Evolutionary conservation across 805 yeast species (phyloP).

Genomic region (Saccharomycopsis schoenii): DNA sequence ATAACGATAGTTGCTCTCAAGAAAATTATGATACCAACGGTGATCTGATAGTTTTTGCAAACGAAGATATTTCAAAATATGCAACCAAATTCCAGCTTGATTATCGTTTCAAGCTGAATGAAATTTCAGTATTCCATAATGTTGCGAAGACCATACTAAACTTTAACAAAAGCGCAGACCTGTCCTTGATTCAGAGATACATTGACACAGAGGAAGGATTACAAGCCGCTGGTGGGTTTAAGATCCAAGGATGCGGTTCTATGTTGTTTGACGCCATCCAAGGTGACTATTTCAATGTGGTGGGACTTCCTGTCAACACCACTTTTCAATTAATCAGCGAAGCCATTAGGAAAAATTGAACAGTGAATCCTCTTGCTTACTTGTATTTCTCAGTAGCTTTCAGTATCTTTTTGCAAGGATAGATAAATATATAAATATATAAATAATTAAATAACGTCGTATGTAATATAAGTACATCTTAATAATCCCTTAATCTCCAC

Average conservation of each 20-base stretch:
- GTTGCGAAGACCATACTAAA: slow-evolving; percentile 32
- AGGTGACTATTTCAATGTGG: slow-evolving; percentile 82
- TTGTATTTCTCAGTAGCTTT: not conserved
- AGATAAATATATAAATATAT: too few species aligned
- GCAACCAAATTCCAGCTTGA: not conserved
- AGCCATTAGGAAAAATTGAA: not conserved
- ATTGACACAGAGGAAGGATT: slow-evolving; percentile 64
- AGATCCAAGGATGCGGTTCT: slow-evolving; percentile 67
- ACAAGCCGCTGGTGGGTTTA: slow-evolving; percentile 88
- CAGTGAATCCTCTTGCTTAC: not conserved
- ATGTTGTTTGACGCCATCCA: slow-evolving; percentile 48
- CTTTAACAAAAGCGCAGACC: slow-evolving; percentile 36
- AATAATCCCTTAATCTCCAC: too few species aligned
- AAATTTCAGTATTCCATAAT: slow-evolving; percentile 19
- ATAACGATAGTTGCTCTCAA: slow-evolving; percentile 29
- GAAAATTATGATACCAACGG: not conserved
- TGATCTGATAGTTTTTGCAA: slow-evolving; percentile 1
- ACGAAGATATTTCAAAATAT: not conserved
- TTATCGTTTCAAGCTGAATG: not conserved
- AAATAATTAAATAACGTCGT: too few species aligned
- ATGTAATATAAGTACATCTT: too few species aligned
- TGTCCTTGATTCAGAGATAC: slow-evolving; percentile 42
- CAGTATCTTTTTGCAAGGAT: not conserved
- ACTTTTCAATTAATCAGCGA: slow-evolving; percentile 3
- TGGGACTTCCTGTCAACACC: slow-evolving; percentile 63